phyloP scores from a whole-genome alignment of 352 stramenopile genomes.

The Pythium rhizo-oryzae region DNA sequence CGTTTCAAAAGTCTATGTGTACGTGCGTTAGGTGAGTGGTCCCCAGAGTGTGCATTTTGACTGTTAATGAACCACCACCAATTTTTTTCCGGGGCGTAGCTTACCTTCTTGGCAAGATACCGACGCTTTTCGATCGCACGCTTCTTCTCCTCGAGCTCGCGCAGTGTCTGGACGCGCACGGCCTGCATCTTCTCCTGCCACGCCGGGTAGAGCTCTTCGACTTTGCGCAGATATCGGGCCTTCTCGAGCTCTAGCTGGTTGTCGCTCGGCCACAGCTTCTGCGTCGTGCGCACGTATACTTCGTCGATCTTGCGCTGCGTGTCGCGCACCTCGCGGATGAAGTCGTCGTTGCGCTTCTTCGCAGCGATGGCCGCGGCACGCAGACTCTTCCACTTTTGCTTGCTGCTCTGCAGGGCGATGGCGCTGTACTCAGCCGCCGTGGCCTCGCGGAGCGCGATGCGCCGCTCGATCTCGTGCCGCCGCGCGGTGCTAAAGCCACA shows the following conservation, averaged over 20 bases:
- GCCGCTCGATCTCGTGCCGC: slow-evolving; percentile 70
- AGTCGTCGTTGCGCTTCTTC: slow-evolving; percentile 69
- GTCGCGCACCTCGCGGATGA: slow-evolving; percentile 52
- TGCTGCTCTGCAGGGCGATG: slow-evolving; percentile 61
- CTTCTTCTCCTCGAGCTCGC: slow-evolving; percentile 76
- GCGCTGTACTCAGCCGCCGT: slow-evolving; percentile 79
- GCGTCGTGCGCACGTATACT: slow-evolving; percentile 37
- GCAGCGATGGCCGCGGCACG: slow-evolving; percentile 41
- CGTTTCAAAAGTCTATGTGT: slow-evolving; percentile 74
- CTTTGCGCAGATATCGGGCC: slow-evolving; percentile 51
- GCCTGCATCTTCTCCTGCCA: slow-evolving; percentile 73
- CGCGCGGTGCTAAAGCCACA: slow-evolving; percentile 43
- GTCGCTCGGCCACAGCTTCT: slow-evolving; percentile 45
- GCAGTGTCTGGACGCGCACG: slow-evolving; percentile 54
- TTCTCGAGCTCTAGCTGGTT: slow-evolving; percentile 65
- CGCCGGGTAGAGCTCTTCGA: slow-evolving; percentile 69
- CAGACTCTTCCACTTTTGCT: slow-evolving; percentile 64
- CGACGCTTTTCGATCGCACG: slow-evolving; percentile 63
- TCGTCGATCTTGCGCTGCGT: slow-evolving; percentile 60
- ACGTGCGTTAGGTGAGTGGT: neutral
- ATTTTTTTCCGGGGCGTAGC: too few species aligned
- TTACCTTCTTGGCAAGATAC: slow-evolving; percentile 74
- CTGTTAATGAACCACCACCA: too few species aligned
- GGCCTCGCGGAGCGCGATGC: slow-evolving; percentile 66
- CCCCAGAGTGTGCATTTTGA: neutral